Percentiles rank a stretch among this genome's conserved stretches.
These are phyloP conservation scores for Trichoderma polysporum DNA, from an alignment of 2,329 filamentous ascomycete genomes.

Conservation along the genomic window DNA sequence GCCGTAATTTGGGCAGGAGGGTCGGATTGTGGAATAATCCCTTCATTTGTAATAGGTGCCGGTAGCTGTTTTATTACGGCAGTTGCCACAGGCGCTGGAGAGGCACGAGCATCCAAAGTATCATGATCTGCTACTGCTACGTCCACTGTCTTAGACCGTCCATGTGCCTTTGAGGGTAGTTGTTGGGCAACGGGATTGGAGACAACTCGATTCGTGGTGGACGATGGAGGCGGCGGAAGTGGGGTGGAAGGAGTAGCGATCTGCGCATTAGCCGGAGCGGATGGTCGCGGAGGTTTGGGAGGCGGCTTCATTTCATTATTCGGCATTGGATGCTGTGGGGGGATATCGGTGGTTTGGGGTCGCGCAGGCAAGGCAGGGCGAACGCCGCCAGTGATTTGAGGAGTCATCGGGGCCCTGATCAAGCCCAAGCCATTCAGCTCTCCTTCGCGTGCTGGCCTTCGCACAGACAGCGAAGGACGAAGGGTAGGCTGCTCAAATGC, in stretches of 20 bases:
- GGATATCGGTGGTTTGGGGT: slow-evolving; percentile 37
- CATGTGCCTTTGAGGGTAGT: slow-evolving; percentile 33
- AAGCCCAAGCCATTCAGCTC: slow-evolving; percentile 43
- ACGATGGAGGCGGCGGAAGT: slow-evolving; percentile 5
- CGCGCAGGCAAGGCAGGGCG: slow-evolving; percentile 52
- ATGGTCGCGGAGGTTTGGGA: slow-evolving; percentile 46
- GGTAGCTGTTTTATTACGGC: slow-evolving; percentile 21
- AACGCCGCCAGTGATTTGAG: slow-evolving; percentile 44
- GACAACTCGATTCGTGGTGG: slow-evolving; percentile 28
- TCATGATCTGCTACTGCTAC: slow-evolving; percentile 29
- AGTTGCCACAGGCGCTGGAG: slow-evolving; percentile 26
- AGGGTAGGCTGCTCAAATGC: slow-evolving; percentile 43
- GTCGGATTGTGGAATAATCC: slow-evolving; percentile 37
- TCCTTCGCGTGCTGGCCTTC: slow-evolving; percentile 44
- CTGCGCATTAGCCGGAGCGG: slow-evolving; percentile 28
- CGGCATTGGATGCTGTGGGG: slow-evolving; percentile 23
- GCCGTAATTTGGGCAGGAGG: slow-evolving; percentile 55
- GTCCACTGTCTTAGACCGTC: slow-evolving; percentile 40
- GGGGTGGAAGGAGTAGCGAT: slow-evolving; percentile 23
- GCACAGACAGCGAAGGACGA: slow-evolving; percentile 47
- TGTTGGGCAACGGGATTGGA: slow-evolving; percentile 34
- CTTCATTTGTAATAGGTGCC: slow-evolving; percentile 23
- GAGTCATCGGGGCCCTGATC: slow-evolving; percentile 38
- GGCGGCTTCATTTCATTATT: slow-evolving; percentile 32
- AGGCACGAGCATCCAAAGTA: slow-evolving; percentile 27